Base-by-base conservation (phyloP, 2,329 filamentous ascomycete species). In the Phaeoacremonium minimum region DNA sequence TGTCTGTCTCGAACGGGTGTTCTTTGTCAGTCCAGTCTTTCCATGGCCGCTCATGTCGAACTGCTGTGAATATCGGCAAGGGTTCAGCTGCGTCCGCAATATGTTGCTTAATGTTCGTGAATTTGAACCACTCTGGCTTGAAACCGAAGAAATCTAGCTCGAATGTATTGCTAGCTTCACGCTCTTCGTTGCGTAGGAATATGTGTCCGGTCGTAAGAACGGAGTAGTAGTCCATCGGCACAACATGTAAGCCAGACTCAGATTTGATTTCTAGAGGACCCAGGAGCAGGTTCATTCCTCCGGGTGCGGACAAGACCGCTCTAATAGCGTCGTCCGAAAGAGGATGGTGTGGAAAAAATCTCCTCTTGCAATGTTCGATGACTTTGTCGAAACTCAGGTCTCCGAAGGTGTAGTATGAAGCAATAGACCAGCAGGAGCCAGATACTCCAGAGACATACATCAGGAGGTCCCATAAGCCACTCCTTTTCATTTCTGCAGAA, bases 31-130 rank as follows among this genome's bases (percentile, higher is more conserved):
- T 30, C 37, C 37, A 39, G 16, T 39, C 26, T 13, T 39, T 36
- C 37, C 37, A 39, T n/a, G 33, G 37, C 17, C 37, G 37, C 32
- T 36, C 37, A 15, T 39, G 37, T 14, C 37, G 34, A 17, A 39
- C 36, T n/a, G 37, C 37, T 12, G 37, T 39, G 6, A 39, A 29
- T n/a, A 39, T 28, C 13, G 37, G 37, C 5, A 32, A 33, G 8
- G 37, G 37, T 29, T 39, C 33, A 3, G 18, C 18, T 6, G 32
- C 37, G 15, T 32, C 15, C 11, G 15, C 18, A 14, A 39, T 12
- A 14, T 39, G 37, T 15, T 29, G 28, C 19, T 36, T 35, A 7
- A 17, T 33, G 30, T 39, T 30, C 11, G 37, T 36, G 20, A 26
- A 39, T 13, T 39, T 39, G 32, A 33, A 39, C 37, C 37, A 39